Conservation (phyloP, 768 basidiomycete species). For the Leccinum arenicola region DNA sequence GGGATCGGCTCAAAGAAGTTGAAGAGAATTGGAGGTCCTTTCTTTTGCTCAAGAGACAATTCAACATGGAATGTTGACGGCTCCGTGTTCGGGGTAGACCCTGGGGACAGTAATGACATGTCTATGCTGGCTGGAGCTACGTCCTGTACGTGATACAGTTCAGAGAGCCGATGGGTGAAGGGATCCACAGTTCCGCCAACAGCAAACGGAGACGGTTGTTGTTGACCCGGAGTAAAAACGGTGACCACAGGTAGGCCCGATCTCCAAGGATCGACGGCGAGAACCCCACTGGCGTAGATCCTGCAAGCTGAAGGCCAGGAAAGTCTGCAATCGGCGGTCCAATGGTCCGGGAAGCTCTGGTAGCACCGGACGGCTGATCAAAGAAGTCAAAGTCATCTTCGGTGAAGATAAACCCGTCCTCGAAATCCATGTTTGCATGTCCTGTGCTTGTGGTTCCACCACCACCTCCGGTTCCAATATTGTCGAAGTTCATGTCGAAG, state of each 20-base stretch:
- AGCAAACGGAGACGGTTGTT: conserved; percentile 29
- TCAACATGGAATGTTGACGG: conserved; percentile 56
- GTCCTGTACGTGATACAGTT: conserved; percentile 25
- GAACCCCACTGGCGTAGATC: conserved; percentile 33
- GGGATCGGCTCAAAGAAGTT: conserved; percentile 69
- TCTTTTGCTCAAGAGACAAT: conserved; percentile 32
- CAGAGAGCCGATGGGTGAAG: conserved; percentile 21
- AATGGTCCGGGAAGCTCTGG: conserved; percentile 21
- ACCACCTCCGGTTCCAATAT: conserved; percentile 31
- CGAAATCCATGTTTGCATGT: conserved; percentile 45
- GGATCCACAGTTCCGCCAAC: conserved; percentile 21
- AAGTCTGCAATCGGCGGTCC: conserved; percentile 16
- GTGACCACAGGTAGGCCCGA: conserved; percentile 22
- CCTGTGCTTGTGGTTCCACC: conserved; percentile 22
- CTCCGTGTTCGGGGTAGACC: conserved; percentile 45
- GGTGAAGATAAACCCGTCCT: conserved; percentile 58
- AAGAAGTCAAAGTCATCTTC: conserved; percentile 92
- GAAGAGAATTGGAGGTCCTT: conserved; percentile 19
- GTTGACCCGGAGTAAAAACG: conserved; percentile 27
- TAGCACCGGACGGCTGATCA: conserved; percentile 49
- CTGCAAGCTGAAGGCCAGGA: conserved; percentile 32
- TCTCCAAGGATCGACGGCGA: conserved; percentile 34
- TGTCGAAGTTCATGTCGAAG: conserved; percentile 45
- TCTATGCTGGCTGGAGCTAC: conserved; percentile 36
- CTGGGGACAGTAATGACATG: conserved; percentile 49